Percentiles rank a stretch among this genome's conserved stretches.
phyloP scores from a whole-genome alignment of 176 grass and related monocot genomes.

The Phoenix dactylifera region DNA sequence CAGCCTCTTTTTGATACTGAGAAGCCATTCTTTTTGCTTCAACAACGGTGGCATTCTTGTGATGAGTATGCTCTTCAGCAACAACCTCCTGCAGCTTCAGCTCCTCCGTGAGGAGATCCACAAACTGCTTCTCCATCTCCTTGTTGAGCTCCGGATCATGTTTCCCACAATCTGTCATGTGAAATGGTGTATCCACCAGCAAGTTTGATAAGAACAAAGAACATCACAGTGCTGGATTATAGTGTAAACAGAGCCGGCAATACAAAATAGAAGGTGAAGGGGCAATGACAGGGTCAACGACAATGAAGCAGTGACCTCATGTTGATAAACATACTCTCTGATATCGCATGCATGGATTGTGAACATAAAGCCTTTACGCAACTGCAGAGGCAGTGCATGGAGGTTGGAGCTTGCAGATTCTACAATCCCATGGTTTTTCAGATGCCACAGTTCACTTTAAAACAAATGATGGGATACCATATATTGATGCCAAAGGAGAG shows the following conservation, averaged over 20 bases:
- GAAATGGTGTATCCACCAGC: constrained; percentile 5
- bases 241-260: background rate
- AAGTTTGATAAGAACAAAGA: constrained; percentile 15
- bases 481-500: too few relatives aligned
- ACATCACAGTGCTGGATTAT: background rate
- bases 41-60: constrained; percentile 67
- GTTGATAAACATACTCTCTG: too few relatives aligned
- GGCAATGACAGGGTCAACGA: background rate
- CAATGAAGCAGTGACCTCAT: too few relatives aligned
- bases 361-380: too few relatives aligned
- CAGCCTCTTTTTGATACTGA: constrained; percentile 74
- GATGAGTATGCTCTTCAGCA: constrained; percentile 68
- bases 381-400: too few relatives aligned
- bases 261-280: background rate
- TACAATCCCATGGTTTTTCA: too few relatives aligned
- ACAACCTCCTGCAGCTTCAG: constrained; percentile 83
- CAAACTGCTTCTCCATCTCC: constrained; percentile 80
- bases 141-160: constrained; percentile 67
- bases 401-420: too few relatives aligned
- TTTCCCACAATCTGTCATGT: constrained; percentile 66
- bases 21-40: constrained; percentile 78
- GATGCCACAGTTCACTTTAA: too few relatives aligned
- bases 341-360: too few relatives aligned
- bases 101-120: constrained; percentile 85
- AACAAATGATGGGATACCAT: too few relatives aligned